These are phyloP conservation scores for Alternaria rosae DNA, from an alignment of 2,329 filamentous ascomycete species.

Conservation along the genomic window DNA sequence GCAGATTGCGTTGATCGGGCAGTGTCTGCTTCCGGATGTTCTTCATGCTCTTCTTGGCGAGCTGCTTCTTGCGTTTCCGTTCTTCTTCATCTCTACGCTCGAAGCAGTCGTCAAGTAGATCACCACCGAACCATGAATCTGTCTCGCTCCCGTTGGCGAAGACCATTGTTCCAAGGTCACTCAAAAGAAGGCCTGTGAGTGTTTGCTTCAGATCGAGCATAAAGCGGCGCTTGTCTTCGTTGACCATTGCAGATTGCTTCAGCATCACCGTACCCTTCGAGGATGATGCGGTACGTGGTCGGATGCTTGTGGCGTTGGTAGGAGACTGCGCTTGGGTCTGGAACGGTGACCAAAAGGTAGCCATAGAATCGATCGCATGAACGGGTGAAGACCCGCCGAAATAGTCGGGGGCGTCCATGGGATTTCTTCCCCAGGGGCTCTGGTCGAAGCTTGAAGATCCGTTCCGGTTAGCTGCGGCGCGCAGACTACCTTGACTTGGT, in stretches of 20 bases:
- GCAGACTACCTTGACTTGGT: conserved; percentile 64
- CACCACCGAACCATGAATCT: conserved; percentile 79
- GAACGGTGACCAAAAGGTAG: conserved; percentile 90
- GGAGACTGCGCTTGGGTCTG: conserved; percentile 72
- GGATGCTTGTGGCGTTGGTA: conserved; percentile 66
- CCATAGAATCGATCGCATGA: conserved; percentile 75
- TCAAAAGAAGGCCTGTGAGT: conserved; percentile 83
- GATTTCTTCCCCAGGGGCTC: conserved; percentile 69
- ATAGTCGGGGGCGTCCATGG: conserved; percentile 74
- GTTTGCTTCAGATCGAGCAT: conserved; percentile 78
- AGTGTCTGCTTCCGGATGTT: conserved; percentile 59
- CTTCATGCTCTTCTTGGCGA: conserved; percentile 64
- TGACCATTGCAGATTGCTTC: conserved; percentile 61
- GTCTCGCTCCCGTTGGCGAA: conserved; percentile 93
- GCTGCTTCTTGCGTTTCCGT: conserved; percentile 47
- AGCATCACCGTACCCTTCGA: conserved; percentile 72
- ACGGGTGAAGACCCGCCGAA: conserved; percentile 73
- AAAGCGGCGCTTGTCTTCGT: conserved; percentile 79
- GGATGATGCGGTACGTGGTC: conserved; percentile 71
- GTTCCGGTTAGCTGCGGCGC: conserved; percentile 67
- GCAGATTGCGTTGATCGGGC: conserved; percentile 48
- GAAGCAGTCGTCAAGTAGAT: conserved; percentile 59
- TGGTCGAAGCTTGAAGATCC: conserved; percentile 75
- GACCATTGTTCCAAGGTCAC: conserved; percentile 85
- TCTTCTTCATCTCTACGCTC: conserved; percentile 53